Percentiles rank a stretch among this genome's conserved stretches.
Evolutionary conservation across 345 rosid species (phyloP).

Genomic region (Excoecaria cochinchinensis): DNA sequence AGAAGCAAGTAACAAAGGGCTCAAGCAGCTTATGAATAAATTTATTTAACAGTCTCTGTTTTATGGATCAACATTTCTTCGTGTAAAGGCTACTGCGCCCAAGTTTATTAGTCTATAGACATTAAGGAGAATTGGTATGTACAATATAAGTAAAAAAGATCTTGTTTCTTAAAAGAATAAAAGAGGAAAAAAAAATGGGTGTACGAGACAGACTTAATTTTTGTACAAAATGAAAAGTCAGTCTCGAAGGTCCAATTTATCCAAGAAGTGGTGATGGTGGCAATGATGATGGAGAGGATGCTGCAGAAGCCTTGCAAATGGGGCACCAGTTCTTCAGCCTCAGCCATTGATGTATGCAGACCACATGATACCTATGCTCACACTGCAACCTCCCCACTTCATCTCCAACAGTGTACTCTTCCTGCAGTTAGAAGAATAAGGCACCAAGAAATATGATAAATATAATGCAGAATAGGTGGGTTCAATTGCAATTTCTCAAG

Average conservation of each 20-base stretch:
- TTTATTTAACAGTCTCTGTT: conserved; percentile 17
- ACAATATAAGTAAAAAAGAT: conserved; percentile 20
- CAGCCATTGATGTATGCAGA: conserved; percentile 80
- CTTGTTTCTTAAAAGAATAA: background rate
- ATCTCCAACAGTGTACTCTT: conserved; percentile 73
- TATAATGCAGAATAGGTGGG: background rate
- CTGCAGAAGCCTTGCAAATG: conserved; percentile 72
- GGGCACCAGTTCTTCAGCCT: conserved; percentile 96
- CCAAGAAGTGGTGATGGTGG: conserved; percentile 9
- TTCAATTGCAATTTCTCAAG: background rate
- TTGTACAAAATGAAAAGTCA: conserved; percentile 35
- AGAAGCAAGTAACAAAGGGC: too few species aligned
- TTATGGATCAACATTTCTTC: conserved; percentile 9
- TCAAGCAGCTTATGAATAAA: conserved; percentile 2
- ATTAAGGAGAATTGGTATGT: conserved; percentile 29
- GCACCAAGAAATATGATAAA: background rate
- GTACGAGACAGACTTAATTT: conserved; percentile 15
- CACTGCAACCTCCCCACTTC: conserved; percentile 79
- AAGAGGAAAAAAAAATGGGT: conserved; percentile 8
- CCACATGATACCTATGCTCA: conserved; percentile 64
- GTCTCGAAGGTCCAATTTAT: conserved; percentile 22
- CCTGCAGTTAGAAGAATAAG: conserved; percentile 45
- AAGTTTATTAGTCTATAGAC: conserved; percentile 36
- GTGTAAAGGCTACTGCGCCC: conserved; percentile 11
- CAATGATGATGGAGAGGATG: conserved; percentile 30